A percentile compares a stretch with the other conserved stretches of the same genome.
phyloP scores from a whole-genome alignment of 1,139 yeast species.

The Zygosaccharomyces sapae region DNA sequence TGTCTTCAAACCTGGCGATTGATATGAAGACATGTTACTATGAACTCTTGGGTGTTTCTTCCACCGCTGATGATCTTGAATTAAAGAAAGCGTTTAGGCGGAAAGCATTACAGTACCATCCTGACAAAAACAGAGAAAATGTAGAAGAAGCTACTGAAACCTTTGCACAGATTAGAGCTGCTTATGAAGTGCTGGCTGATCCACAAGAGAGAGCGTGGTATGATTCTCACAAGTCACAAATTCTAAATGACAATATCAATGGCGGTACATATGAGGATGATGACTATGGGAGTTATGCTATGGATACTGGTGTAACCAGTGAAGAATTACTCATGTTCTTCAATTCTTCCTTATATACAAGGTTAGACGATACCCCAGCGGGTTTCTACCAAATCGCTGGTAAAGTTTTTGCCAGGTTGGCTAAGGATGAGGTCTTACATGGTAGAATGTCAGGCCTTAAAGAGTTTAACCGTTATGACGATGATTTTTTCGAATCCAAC shows the following conservation, averaged over 20 bases:
- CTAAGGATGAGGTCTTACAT: conserved; percentile 74
- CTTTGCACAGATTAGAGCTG: conserved; percentile 80
- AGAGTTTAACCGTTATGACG: conserved; percentile 49
- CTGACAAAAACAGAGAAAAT: conserved; percentile 84
- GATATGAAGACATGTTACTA: conserved; percentile 75
- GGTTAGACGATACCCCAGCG: conserved; percentile 55
- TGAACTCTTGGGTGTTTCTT: conserved; percentile 70
- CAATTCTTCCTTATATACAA: conserved; percentile 62
- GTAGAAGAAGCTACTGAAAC: conserved; percentile 77
- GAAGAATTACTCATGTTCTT: conserved; percentile 72
- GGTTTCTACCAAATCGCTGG: conserved; percentile 69
- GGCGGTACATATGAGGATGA: conserved; percentile 27
- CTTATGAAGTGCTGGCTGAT: conserved; percentile 89
- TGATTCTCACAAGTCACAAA: conserved; percentile 78
- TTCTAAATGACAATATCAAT: conserved; percentile 50
- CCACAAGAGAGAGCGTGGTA: conserved; percentile 96
- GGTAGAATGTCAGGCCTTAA: conserved; percentile 59
- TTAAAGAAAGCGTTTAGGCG: conserved; percentile 84
- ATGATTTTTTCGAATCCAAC: conserved; percentile 40
- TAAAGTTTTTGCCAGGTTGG: conserved; percentile 65
- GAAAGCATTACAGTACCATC: conserved; percentile 79
- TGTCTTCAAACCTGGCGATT: background rate
- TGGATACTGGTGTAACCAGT: conserved; percentile 53
- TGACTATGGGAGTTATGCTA: conserved; percentile 28
- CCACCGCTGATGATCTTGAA: conserved; percentile 63